A percentile compares a stretch with the other conserved stretches of the same genome.
Conservation (phyloP, 306 rosid genomes). For the Rubus idaeus region DNA sequence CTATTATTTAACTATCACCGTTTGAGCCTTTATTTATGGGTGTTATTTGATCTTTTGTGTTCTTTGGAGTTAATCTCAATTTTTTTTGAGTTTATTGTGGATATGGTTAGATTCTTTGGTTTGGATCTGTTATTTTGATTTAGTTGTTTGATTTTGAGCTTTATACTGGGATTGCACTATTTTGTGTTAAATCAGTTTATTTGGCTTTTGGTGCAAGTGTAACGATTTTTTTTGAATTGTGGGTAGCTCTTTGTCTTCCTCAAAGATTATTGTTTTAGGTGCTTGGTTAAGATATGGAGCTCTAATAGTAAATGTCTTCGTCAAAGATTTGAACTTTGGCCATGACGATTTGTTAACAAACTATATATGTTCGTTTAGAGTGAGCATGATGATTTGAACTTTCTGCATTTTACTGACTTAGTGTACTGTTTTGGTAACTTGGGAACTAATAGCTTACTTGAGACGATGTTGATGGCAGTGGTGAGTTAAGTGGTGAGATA, state of each 20-base stretch:
- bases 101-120: not conserved
- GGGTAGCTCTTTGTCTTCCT: conserved; percentile 1
- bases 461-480: not conserved
- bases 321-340: not conserved
- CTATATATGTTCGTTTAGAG: not conserved
- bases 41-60: not conserved
- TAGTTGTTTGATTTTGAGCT: conserved; percentile 8
- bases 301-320: not conserved
- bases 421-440: not conserved
- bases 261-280: not conserved
- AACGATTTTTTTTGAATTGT: not conserved
- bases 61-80: too few species aligned
- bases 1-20: not conserved
- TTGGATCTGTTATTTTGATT: not conserved
- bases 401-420: not conserved
- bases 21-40: not conserved
- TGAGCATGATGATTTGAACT: not conserved
- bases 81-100: not conserved
- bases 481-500: not conserved
- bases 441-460: conserved; percentile 4
- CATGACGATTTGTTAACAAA: not conserved
- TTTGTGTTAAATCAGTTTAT: not conserved
- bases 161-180: not conserved
- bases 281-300: not conserved
- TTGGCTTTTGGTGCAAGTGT: conserved; percentile 1